Evolutionary conservation across 164 flowering plant genomes (phyloP), one percentile per base, ranked within the genome.

Genomic region (Kingdonia uniflora): DNA sequence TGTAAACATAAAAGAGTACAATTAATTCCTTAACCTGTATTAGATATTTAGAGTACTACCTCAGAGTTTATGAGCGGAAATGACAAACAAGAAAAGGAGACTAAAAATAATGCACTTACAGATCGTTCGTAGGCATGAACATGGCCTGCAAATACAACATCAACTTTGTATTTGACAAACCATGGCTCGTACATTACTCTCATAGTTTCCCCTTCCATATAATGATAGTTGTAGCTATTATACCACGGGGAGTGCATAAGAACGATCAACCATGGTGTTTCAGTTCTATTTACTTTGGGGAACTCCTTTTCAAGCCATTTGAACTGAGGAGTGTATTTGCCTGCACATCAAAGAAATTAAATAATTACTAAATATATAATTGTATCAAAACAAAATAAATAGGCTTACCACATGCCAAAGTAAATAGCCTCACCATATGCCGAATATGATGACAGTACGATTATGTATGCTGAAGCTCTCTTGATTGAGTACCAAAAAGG

Each of bases 191-290:
- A 80, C 78, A 64, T 69, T 1, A 77, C 84, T 59, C 84, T 67
- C 81, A 80, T 80, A 59, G 56, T 60, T 47, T 80, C 84, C 1
- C 84, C 84, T 71, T 80, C 84, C 84, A 76, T 80, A 43, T 63
- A 80, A 24, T 79, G 84, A 15, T 74, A 69, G 61, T n/a, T n/a
- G n/a, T 72, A 57, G 55, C 81, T 76, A 60, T 75, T 77, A 43
- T 75, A 75, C 70, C 65, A 66, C 25, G 79, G 76, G 2, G 74
- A 56, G 49, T 75, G 79, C 49, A 72, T 11, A 13, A 75, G 72
- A 49, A 72, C 74, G 47, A 75, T 75, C 64, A 75, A 43, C 79
- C 79, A 75, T 46, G 79, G 79, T 2, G 79, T 75, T 63, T 75
- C 74, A 39, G 38, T 53, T 33, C 76, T 56, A 42, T 75, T 60